Evolutionary conservation across 169 alveolate genomes (phyloP), one percentile per base, ranked within the genome.

Genomic region (Cryptosporidium tyzzeri): DNA sequence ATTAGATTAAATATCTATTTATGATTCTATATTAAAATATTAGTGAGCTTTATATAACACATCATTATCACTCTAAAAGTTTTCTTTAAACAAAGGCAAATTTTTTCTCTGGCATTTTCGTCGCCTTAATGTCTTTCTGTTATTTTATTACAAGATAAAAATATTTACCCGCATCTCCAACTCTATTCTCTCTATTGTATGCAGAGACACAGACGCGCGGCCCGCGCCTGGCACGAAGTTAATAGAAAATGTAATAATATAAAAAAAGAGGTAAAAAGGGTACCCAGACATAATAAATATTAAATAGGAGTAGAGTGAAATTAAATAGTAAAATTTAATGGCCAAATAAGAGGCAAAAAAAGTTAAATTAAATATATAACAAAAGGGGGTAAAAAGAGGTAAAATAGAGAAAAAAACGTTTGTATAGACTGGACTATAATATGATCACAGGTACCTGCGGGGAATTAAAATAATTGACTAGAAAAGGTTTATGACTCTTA

Each of bases 401-500:
- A 65, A 65, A 65, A 65, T 65, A 65, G 71, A 65, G 71, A 37
- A 65, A 48, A 48, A 65, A 65, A 33, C 50, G 50, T 37, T 65
- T 35, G 86, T 73, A 53, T 70, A 51, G 86, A 73, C 86, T 73
- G 10, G 86, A 73, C 86, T 73, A 73, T 71, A 71, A 71, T 73
- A 73, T 73, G 86, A 73, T 73, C 86, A 73, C 86, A 73, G 70
- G 39, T 73, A 73, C 86, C 86, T 73, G 86, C 86, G 86, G 86
- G 86, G 86, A 73, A 73, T 41, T 31, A 16, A 29, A 14, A 73
- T 31, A 55, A 73, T 29, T 55, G 86, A 55, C 86, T 33, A 59
- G 29, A 45, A 41, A 48, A 21, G 58, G 44, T 53, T 21, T 71
- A 71, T 50, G 61, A 71, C 67, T 71, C 61, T 55, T 71, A 69